Base-by-base conservation (phyloP, 2,329 filamentous ascomycete genomes). In the Hypoxylon rubiginosum region DNA sequence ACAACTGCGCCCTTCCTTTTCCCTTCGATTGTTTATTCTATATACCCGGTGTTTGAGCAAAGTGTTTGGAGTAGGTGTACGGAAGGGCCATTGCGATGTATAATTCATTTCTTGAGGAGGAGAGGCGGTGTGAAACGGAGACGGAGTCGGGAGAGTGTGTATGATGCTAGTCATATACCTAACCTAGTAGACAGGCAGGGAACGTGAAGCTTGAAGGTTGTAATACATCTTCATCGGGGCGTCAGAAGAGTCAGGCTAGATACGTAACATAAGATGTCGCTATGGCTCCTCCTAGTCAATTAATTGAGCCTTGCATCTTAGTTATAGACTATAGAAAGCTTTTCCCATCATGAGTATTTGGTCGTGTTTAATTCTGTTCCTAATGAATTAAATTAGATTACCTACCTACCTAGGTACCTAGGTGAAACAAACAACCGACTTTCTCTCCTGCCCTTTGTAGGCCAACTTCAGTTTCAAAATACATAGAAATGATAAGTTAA, bases 21-120 rank as follows among this genome's bases (percentile, higher is more conserved):
- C 72, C 69, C 75, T 78, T 79, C 76, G 72, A 68, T 75, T 75
- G 67, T 75, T 75, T 73, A 74, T 77, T 77, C 71, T 77, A 79
- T 82, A 82, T 82, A 82, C 80, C 80, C 78, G 71, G 71, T 73
- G 74, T 75, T 72, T 69, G 67, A 67, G 69, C 71, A 67, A 66
- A 71, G 74, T 75, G 73, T 78, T 77, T 74, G 71, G 62, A 62
- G 71, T 58, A 62, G 62, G 71, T 73, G 74, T 65, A 70, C 69
- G 74, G 75, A 74, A 76, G 75, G 73, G 71, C 66, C 62, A 64
- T 67, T 71, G 71, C 62, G 62, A 64, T 72, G 66, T 75, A 21
- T 21, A 72, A 70, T 74, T 71, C 67, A 60, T 67, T 71, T 73
- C 68, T 70, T 63, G 63, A 56, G 46, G 62, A 55, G 48, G 66